Conservation (phyloP, 345 rosid genomes). For the Schrenkiella parvula region DNA sequence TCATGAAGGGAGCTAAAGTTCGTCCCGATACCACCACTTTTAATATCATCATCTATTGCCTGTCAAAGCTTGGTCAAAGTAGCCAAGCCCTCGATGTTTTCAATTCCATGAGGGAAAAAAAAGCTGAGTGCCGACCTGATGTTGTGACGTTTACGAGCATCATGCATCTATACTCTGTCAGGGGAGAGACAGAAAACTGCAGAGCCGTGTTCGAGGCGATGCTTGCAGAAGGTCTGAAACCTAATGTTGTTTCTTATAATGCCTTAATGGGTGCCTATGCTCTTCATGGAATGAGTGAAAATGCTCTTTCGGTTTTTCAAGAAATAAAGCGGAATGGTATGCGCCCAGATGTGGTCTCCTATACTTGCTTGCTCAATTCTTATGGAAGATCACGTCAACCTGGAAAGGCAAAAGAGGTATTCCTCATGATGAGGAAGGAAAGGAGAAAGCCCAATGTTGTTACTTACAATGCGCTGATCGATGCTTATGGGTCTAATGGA, state of each 20-base stretch:
- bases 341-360: conserved; percentile 76
- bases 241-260: conserved; percentile 76
- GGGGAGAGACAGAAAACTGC: conserved; percentile 76
- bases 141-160: conserved; percentile 78
- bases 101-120: conserved; percentile 79
- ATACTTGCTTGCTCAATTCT: conserved; percentile 78
- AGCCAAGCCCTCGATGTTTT: conserved; percentile 66
- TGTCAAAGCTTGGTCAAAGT: conserved; percentile 67
- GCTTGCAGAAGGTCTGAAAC: conserved; percentile 84
- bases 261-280: conserved; percentile 83
- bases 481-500: conserved; percentile 91
- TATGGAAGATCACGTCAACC: conserved; percentile 88
- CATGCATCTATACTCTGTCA: conserved; percentile 65
- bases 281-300: conserved; percentile 72
- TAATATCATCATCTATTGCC: conserved; percentile 77
- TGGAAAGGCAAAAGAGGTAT: conserved; percentile 66
- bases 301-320: conserved; percentile 67
- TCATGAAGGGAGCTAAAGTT: conserved; percentile 82
- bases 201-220: conserved; percentile 63
- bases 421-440: conserved; percentile 62
- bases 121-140: conserved; percentile 66
- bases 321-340: conserved; percentile 62
- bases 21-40: conserved; percentile 83
- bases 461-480: conserved; percentile 78
- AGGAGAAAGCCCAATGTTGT: conserved; percentile 72